Base-by-base conservation (phyloP, 305 asterid species). In the Fraxinus dipetala region DNA sequence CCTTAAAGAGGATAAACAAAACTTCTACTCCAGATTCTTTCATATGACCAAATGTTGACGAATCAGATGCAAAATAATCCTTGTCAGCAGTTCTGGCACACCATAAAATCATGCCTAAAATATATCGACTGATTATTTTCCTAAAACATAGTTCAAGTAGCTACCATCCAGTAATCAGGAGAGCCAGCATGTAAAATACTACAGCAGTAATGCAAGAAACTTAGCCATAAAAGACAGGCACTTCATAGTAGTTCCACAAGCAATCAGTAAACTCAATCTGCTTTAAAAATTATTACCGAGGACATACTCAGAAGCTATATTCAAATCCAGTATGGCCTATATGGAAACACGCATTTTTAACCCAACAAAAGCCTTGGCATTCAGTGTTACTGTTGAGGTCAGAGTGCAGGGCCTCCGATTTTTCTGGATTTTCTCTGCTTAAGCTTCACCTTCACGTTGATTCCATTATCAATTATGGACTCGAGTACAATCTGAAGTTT, bases 381-480 rank as follows among this genome's bases (percentile, higher is more conserved):
- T 54, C 48, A 63, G 67, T 22, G 45, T 63, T 76, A 76, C 82
- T 84, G 79, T 69, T 73, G 76, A 73, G 82, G 67, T 83, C 81
- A 80, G 30, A 79, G 34, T 7, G 81, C 67, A 83, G 74, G 26
- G 78, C 81, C 5, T 77, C 86, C 76, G 3, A 75, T 26, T 84
- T 85, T 88, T 88, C 89, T 85, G 78, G 65, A 6, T 85, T 89
- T 89, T 87, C 77, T 91, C 85, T 95, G 97, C 89, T 92, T 95
- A 20, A 90, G 86, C 78, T 89, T 93, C 89, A 93, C 91, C 89
- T 95, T 92, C 75, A 93, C 97, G 82, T 89, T 79, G 32, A 93
- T 83, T 31, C 98, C 97, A 18, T 90, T 92, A 82, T 85, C 85
- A 70, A 84, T 81, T 51, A 95, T 83, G 48, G 98, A 84, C 72